These are phyloP conservation scores for Clonostachys rosea DNA, from an alignment of 2,329 filamentous ascomycete genomes.

Conservation along the genomic window DNA sequence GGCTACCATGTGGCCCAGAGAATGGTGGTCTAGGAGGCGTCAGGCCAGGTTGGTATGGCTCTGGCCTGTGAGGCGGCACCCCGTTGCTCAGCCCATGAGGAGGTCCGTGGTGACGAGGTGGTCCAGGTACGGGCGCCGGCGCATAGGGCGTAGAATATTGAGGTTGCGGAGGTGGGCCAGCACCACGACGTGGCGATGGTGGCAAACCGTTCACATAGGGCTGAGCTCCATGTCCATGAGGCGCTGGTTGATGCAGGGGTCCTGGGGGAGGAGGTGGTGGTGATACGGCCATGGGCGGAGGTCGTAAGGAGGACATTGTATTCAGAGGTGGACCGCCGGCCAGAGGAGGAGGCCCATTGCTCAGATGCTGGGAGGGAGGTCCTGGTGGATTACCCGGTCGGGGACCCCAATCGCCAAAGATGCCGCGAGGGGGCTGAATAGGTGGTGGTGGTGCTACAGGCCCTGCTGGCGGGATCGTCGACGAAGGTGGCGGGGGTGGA, in stretches of 20 bases:
- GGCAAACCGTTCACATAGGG: slow-evolving; percentile 38
- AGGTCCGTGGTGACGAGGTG: background rate
- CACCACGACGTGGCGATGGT: slow-evolving; percentile 40
- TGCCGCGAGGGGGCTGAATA: slow-evolving; percentile 16
- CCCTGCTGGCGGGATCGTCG: slow-evolving; percentile 17
- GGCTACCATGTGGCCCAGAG: slow-evolving; percentile 37
- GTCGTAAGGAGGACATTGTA: slow-evolving; percentile 41
- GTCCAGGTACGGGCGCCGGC: slow-evolving; percentile 11
- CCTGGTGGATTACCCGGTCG: slow-evolving; percentile 44
- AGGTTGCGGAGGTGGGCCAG: slow-evolving; percentile 31
- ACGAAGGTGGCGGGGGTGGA: slow-evolving; percentile 11
- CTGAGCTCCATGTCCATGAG: slow-evolving; percentile 17
- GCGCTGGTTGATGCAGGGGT: slow-evolving; percentile 27
- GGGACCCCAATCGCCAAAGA: slow-evolving; percentile 42
- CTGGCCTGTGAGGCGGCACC: slow-evolving; percentile 21
- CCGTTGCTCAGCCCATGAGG: slow-evolving; percentile 24
- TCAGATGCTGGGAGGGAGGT: slow-evolving; percentile 42
- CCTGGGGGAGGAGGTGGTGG: slow-evolving; percentile 28
- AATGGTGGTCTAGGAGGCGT: slow-evolving; percentile 34
- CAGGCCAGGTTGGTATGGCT: slow-evolving; percentile 32
- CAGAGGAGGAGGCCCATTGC: slow-evolving; percentile 35
- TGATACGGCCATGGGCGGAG: slow-evolving; percentile 32
- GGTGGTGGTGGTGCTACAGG: slow-evolving; percentile 24
- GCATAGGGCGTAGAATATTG: slow-evolving; percentile 32
- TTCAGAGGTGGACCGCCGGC: slow-evolving; percentile 17